These are phyloP conservation scores for Coniochaeta hoffmannii DNA, from an alignment of 2,329 filamentous ascomycete species.

Conservation along the genomic window DNA sequence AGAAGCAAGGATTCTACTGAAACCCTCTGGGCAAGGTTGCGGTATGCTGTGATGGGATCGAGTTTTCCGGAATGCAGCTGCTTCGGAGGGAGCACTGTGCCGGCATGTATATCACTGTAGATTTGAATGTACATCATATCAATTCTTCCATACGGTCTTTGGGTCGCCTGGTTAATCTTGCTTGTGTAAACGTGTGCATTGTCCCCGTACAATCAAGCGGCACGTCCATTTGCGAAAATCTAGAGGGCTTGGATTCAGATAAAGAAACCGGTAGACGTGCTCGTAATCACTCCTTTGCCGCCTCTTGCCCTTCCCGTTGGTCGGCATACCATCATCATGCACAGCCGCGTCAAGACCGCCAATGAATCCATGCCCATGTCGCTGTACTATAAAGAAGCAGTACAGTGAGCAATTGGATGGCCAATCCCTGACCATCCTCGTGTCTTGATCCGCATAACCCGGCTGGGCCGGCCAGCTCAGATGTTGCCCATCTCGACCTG, in stretches of 20 bases:
- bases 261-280: not conserved
- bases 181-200: not conserved
- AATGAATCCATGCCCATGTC: not conserved
- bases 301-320: not conserved
- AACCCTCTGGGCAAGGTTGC: not conserved
- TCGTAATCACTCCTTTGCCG: not conserved
- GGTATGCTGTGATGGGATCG: not conserved
- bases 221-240: not conserved
- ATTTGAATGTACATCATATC: not conserved
- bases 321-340: not conserved
- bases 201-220: not conserved
- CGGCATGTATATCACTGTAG: not conserved
- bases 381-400: not conserved
- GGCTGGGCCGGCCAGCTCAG: conserved; percentile 37
- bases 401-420: not conserved
- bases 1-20: conserved; percentile 15
- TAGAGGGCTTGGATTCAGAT: not conserved
- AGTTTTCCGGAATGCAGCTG: not conserved
- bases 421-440: not conserved
- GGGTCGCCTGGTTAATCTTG: not conserved
- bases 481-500: conserved; percentile 90
- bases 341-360: not conserved
- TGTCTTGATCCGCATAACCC: not conserved
- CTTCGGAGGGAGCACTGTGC: not conserved
- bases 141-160: not conserved